phyloP scores from a whole-genome alignment of 768 basidiomycete species.

The Panellus pusillus region DNA sequence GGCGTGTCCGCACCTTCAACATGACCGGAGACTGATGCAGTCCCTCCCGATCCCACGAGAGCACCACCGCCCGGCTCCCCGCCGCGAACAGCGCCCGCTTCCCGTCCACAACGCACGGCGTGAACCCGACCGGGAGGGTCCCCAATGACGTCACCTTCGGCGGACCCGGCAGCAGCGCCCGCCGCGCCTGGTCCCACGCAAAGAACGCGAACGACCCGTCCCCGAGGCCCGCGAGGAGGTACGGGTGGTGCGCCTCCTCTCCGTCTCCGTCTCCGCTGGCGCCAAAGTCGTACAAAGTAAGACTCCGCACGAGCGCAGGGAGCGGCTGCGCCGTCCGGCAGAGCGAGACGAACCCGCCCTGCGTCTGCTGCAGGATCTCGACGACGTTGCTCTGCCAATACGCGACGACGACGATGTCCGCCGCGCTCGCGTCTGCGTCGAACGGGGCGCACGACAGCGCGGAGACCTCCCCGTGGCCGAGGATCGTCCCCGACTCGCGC shows the following conservation, averaged over 20 bases:
- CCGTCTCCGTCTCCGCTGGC: slow-evolving; percentile 32
- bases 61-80: slow-evolving; percentile 66
- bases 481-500: slow-evolving; percentile 12
- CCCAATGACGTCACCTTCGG: slow-evolving; percentile 67
- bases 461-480: slow-evolving; percentile 53
- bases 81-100: slow-evolving; percentile 65
- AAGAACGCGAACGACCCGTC: slow-evolving; percentile 72
- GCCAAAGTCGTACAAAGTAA: slow-evolving; percentile 61
- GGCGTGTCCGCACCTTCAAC: slow-evolving; percentile 49
- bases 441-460: slow-evolving; percentile 65
- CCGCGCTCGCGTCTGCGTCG: slow-evolving; percentile 44
- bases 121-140: slow-evolving; percentile 61
- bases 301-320: slow-evolving; percentile 47
- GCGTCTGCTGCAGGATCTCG: slow-evolving; percentile 45
- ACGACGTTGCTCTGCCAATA: slow-evolving; percentile 75
- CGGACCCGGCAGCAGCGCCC: slow-evolving; percentile 33
- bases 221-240: slow-evolving; percentile 71
- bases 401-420: slow-evolving; percentile 57
- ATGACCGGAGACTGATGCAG: slow-evolving; percentile 70
- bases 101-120: slow-evolving; percentile 54
- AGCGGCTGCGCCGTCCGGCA: slow-evolving; percentile 36
- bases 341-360: slow-evolving; percentile 26
- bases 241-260: slow-evolving; percentile 31
- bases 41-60: slow-evolving; percentile 66
- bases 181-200: slow-evolving; percentile 43